Conservation (phyloP, 805 yeast species). For the Phaffomyces opuntiae region DNA sequence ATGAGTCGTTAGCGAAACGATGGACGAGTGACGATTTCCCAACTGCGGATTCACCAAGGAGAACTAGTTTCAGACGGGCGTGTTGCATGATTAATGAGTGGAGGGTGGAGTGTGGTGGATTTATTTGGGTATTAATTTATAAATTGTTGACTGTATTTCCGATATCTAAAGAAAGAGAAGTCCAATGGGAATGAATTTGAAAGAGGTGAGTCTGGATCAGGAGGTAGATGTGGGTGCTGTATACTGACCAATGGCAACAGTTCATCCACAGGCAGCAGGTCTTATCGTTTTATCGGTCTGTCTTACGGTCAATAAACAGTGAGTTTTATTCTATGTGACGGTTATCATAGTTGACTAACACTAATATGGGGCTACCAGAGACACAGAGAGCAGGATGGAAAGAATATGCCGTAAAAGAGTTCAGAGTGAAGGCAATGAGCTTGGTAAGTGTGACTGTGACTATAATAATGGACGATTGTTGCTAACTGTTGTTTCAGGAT, state of each 20-base stretch:
- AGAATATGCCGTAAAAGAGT: not conserved
- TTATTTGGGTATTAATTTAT: too few species aligned
- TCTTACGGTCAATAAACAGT: conserved; percentile 2
- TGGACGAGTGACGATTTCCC: conserved; percentile 64
- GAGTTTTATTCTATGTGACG: not conserved
- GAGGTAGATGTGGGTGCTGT: not conserved
- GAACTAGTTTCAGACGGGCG: conserved; percentile 20
- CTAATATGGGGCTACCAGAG: too few species aligned
- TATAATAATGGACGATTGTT: not conserved
- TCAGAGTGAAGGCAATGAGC: not conserved
- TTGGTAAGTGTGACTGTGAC: not conserved
- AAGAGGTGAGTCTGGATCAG: not conserved
- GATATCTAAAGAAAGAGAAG: not conserved
- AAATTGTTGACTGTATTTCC: not conserved
- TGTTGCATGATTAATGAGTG: not conserved
- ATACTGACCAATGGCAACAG: not conserved
- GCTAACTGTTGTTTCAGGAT: not conserved
- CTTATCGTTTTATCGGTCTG: not conserved
- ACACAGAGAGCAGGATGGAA: not conserved
- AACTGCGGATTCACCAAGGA: conserved; percentile 61
- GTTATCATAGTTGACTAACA: too few species aligned
- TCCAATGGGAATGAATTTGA: not conserved
- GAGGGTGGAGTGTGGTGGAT: not conserved
- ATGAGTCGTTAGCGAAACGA: conserved; percentile 65
- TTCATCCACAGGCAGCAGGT: conserved; percentile 6